Conservation (phyloP, 352 stramenopile genomes). For the Blastocystis sp. region DNA sequence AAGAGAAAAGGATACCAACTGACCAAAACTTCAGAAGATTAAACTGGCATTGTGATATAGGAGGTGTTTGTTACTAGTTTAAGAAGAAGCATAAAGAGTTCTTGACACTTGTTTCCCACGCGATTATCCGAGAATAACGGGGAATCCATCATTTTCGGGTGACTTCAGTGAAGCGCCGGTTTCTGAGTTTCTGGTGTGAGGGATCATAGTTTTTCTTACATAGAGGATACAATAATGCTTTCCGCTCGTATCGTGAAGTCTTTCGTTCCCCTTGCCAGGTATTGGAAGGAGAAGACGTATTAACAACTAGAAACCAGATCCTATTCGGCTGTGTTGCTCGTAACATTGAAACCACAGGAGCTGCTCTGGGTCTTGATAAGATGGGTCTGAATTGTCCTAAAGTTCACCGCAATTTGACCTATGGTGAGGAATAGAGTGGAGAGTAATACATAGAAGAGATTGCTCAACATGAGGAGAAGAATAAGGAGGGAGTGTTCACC, state of each 20-base stretch:
- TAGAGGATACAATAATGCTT: not conserved
- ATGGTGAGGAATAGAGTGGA: no score
- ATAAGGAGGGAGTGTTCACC: no score
- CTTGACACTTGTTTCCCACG: no score
- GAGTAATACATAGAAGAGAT: no score
- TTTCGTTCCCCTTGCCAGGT: not conserved
- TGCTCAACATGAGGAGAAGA: no score
- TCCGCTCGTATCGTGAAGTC: conserved; percentile 12
- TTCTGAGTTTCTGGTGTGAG: not conserved
- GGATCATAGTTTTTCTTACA: not conserved
- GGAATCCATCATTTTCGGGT: not conserved
- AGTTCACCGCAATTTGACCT: no score
- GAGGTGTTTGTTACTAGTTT: no score
- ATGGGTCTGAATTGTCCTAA: no score
- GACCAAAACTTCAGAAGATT: conserved; percentile 8
- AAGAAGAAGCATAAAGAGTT: no score
- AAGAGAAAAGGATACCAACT: conserved; percentile 16
- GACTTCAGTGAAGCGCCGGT: not conserved
- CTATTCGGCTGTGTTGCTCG: conserved; percentile 19
- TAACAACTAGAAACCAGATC: conserved; percentile 12
- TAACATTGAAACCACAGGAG: conserved; percentile 56
- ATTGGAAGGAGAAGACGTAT: not conserved
- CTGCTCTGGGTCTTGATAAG: conserved; percentile 58
- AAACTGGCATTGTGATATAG: no score
- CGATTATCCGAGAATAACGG: not conserved